These are phyloP conservation scores for Lumnitzera racemosa DNA, from an alignment of 345 rosid genomes.

Conservation along the genomic window DNA sequence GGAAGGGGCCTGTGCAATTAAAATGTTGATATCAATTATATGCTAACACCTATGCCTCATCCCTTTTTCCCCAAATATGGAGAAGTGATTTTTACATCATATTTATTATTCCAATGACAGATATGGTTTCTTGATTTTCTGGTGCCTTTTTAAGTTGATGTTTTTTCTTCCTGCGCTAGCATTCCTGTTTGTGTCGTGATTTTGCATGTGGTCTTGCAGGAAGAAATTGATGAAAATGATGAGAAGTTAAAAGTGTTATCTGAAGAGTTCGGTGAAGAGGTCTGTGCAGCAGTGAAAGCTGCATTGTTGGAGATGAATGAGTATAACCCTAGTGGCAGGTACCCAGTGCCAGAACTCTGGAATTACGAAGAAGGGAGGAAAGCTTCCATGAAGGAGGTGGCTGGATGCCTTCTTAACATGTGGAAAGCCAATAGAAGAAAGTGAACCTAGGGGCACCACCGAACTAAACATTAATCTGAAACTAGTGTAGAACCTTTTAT, in stretches of 20 bases:
- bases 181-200: not conserved
- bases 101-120: not conserved
- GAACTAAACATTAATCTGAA: too few species aligned
- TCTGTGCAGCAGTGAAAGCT: conserved; percentile 21
- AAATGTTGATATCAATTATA: too few species aligned
- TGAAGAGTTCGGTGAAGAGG: conserved; percentile 28
- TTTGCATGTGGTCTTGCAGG: not conserved
- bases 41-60: too few species aligned
- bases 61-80: too few species aligned
- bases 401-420: conserved; percentile 13
- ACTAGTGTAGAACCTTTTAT: too few species aligned
- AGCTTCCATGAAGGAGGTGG: conserved; percentile 37
- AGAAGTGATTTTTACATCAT: not conserved
- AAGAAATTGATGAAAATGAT: conserved; percentile 20
- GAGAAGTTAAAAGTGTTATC: conserved; percentile 26
- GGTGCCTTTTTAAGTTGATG: not conserved
- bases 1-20: too few species aligned
- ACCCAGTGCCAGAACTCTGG: conserved; percentile 21
- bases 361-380: conserved; percentile 9
- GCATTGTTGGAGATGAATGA: conserved; percentile 30
- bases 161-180: not conserved
- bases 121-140: not conserved
- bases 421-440: conserved; percentile 22
- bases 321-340: conserved; percentile 45
- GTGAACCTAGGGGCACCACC: conserved; percentile 13